Evolutionary conservation across 371 early-diverging fungal genomes (phyloP).

Genomic region (Rhizopus sp.): DNA sequence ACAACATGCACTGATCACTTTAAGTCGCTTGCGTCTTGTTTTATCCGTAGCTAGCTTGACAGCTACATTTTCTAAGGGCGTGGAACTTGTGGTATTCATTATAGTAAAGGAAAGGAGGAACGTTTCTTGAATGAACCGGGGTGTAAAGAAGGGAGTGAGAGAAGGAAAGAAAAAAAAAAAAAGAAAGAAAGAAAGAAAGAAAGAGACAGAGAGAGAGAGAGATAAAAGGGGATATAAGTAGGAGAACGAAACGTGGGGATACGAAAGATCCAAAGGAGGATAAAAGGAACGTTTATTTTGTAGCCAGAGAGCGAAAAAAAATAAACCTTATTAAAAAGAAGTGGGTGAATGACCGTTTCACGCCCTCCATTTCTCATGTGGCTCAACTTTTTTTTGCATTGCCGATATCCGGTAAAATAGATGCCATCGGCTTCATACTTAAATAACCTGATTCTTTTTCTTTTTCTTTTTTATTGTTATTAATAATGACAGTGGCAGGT

Average conservation of each 20-base stretch:
- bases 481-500: not conserved
- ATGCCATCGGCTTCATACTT: not conserved
- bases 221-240: conserved; percentile 10
- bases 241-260: conserved; percentile 23
- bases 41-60: conserved; percentile 32
- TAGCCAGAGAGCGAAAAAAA: not conserved
- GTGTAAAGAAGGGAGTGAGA: conserved; percentile 4
- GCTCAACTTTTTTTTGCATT: not conserved
- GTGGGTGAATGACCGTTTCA: not conserved
- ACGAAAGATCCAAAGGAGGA: conserved; percentile 23
- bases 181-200: conserved; percentile 6
- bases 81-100: not conserved
- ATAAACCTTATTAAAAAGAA: too few relatives aligned
- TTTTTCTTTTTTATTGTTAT: not conserved
- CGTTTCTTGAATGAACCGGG: conserved; percentile 3
- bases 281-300: conserved; percentile 21
- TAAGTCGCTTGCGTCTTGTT: conserved; percentile 46
- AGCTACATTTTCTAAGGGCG: conserved; percentile 1
- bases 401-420: not conserved
- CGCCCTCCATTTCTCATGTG: not conserved
- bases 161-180: conserved; percentile 12
- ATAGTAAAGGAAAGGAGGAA: conserved; percentile 8
- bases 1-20: conserved; percentile 36
- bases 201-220: conserved; percentile 5
- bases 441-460: not conserved